Conservation (phyloP, 345 rosid genomes). For the Bruguiera parviflora region DNA sequence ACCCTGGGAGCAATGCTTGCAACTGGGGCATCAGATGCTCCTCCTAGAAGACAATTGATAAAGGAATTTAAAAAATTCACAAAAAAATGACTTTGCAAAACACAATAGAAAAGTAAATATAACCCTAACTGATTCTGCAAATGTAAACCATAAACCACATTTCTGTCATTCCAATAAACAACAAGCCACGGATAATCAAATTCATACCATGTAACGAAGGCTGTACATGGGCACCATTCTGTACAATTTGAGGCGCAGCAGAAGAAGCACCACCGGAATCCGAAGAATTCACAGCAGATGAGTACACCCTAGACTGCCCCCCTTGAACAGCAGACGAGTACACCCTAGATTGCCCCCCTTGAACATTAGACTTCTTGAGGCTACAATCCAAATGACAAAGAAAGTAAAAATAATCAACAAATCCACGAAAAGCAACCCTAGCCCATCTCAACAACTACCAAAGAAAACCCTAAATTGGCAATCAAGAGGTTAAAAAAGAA, state of each 20-base stretch:
- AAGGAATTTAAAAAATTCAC: background rate
- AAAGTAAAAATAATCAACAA: background rate
- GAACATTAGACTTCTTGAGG: slow-evolving; percentile 71
- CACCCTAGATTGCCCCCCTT: slow-evolving; percentile 66
- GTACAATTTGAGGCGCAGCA: slow-evolving; percentile 38
- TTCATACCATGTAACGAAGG: slow-evolving; percentile 55
- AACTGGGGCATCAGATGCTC: slow-evolving; percentile 45
- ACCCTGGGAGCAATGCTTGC: slow-evolving; percentile 36
- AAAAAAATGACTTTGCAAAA: background rate
- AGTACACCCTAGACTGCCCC: slow-evolving; percentile 54
- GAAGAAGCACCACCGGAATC: slow-evolving; percentile 40
- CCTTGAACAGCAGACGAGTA: slow-evolving; percentile 62
- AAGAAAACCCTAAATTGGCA: slow-evolving; percentile 8
- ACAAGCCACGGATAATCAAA: background rate
- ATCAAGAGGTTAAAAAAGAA: background rate
- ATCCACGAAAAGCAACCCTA: slow-evolving; percentile 1
- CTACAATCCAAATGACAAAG: slow-evolving; percentile 28
- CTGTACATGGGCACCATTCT: slow-evolving; percentile 55
- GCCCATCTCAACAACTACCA: background rate
- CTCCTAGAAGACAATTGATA: slow-evolving; percentile 35
- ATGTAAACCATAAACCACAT: background rate
- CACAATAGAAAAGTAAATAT: background rate
- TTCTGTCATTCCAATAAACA: background rate
- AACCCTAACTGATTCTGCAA: background rate
- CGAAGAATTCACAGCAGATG: slow-evolving; percentile 34